Evolutionary conservation across 129 eudicot species (phyloP), one percentile per base, ranked within the genome.

Genomic region (Pseudognaphalium luteoalbum): DNA sequence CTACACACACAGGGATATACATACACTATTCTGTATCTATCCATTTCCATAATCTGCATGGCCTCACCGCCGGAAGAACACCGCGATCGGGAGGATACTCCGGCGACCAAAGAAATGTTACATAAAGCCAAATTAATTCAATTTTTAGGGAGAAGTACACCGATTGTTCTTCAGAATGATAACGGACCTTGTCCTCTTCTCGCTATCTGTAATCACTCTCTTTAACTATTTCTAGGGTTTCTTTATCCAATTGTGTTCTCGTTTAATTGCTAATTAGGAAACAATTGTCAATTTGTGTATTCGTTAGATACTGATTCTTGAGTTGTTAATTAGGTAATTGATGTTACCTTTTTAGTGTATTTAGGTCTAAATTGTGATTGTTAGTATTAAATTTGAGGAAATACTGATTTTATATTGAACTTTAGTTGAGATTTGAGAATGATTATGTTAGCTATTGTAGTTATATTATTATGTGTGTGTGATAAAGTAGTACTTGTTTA

Each of bases 131-230:
- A 94, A 74, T 50, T 82, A 11, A 89, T 94, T 25, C 97, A 94
- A 56, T 94, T 91, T 68, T 64, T 87, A 25, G 93, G 90, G 6
- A 81, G 91, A 17, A 78, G 82, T 17, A 81, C 91, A 4, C 93
- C 93, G 15, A 89, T 94, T 78, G 61, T 94, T 80, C 97, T 94
- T 73, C 98, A 94, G 68, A 94, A 94, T 81, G 93, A 91, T 71
- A 94, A 94, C 81, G 98, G 98, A 71, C 98, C 98, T 44, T 94
- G 98, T 68, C 98, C 98, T 74, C 97, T 94, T 73, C 88, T 94
- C 76, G 90, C 97, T 33, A 94, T 94, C 72, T 94, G 98, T 94
- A 88, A 41, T 50, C 32, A 33, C 44, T 50, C 75, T 12, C 29
- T 44, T 35, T 66, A 51, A 42, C 78, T n/a, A 7, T 66, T 78